phyloP scores from a whole-genome alignment of 2,329 filamentous ascomycete species.

The Basipetospora chlamydospora region DNA sequence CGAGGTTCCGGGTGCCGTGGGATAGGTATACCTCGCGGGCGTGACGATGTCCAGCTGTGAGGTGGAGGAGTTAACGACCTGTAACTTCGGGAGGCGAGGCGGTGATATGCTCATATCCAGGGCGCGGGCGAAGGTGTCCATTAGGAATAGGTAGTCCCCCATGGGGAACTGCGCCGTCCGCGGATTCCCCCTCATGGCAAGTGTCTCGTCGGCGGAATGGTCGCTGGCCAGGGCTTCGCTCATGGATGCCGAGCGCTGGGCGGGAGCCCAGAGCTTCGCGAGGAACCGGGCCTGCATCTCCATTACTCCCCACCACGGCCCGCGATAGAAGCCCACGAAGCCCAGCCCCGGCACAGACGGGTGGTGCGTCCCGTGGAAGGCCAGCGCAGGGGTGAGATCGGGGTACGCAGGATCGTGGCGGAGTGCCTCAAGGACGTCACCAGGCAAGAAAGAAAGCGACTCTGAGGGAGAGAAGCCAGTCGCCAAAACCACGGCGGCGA shows the following conservation, averaged over 20 bases:
- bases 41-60: conserved; percentile 33
- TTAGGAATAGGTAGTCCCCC: conserved; percentile 64
- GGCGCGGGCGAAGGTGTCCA: conserved; percentile 53
- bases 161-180: conserved; percentile 61
- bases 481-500: conserved; percentile 57
- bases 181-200: conserved; percentile 35
- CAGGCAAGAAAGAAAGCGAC: conserved; percentile 50
- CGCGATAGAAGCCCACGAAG: conserved; percentile 73
- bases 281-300: conserved; percentile 71
- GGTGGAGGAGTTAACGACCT: conserved; percentile 2
- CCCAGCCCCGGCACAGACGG: conserved; percentile 48
- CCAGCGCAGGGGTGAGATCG: conserved; percentile 49
- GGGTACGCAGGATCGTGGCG: conserved; percentile 38
- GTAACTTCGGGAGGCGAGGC: conserved; percentile 13
- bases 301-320: conserved; percentile 76
- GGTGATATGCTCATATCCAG: conserved; percentile 33
- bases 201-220: conserved; percentile 27
- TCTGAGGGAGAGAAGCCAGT: conserved; percentile 58
- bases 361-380: conserved; percentile 51
- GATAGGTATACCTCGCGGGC: conserved; percentile 36
- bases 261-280: conserved; percentile 40
- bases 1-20: conserved; percentile 21
- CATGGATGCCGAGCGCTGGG: conserved; percentile 15
- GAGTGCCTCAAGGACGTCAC: conserved; percentile 38
- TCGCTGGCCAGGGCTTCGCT: conserved; percentile 27